These are phyloP conservation scores for Pseudogymnoascus verrucosus DNA, from an alignment of 2,329 filamentous ascomycete genomes.

Conservation along the genomic window DNA sequence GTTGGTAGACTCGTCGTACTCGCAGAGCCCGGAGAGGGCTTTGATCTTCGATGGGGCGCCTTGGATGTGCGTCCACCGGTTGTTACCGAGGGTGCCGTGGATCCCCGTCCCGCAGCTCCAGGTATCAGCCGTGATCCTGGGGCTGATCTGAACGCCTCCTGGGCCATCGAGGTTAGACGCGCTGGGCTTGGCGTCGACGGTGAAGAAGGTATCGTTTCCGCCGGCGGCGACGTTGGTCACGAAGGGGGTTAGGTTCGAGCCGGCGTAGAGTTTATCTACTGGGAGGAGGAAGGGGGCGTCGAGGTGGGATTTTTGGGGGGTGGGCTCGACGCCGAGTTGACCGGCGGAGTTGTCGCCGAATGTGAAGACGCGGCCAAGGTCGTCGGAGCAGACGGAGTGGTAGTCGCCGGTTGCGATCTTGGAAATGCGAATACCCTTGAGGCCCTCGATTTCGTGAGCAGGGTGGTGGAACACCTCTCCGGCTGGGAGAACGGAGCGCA, in stretches of 20 bases:
- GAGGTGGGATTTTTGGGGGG: constrained; percentile 50
- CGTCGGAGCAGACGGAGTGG: constrained; percentile 74
- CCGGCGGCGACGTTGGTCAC: constrained; percentile 79
- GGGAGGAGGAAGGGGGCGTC: constrained; percentile 66
- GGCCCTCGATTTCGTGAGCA: constrained; percentile 60
- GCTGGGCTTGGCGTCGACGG: constrained; percentile 58
- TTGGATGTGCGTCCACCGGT: constrained; percentile 84
- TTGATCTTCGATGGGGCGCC: constrained; percentile 72
- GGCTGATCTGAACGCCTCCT: constrained; percentile 24
- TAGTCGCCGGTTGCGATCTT: constrained; percentile 78
- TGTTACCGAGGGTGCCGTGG: constrained; percentile 72
- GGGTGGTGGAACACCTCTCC: constrained; percentile 71
- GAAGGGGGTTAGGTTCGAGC: constrained; percentile 51
- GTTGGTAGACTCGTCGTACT: constrained; percentile 71
- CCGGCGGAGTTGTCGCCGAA: constrained; percentile 90
- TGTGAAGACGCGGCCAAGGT: constrained; percentile 67
- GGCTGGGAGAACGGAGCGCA: constrained; percentile 66
- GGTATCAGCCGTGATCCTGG: constrained; percentile 60
- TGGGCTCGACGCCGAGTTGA: constrained; percentile 78
- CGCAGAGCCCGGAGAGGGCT: constrained; percentile 70
- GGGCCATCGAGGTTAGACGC: constrained; percentile 27
- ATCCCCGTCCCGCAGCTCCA: constrained; percentile 87
- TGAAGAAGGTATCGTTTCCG: constrained; percentile 80
- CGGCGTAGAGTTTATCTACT: constrained; percentile 63
- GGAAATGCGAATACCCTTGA: constrained; percentile 62